Evolutionary conservation across 1,139 yeast species (phyloP), one percentile per base, ranked within the genome.

Genomic region (Suhomyces choctaworum): DNA sequence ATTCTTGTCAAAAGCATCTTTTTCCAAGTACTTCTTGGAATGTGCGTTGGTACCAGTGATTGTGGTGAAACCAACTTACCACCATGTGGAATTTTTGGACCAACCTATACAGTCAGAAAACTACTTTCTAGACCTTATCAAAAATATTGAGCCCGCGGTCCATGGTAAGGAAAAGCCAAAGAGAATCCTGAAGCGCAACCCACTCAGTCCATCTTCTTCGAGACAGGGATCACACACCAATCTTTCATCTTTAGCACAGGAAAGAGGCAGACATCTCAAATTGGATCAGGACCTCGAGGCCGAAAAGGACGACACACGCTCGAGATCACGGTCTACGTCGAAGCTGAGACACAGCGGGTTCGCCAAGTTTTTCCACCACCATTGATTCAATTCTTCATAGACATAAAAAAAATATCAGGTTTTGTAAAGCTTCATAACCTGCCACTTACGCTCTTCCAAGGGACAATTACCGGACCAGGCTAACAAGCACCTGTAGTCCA

Each of bases 11-110:
- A 71, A 70, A 29, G 57, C 74, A 7, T 67, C 78, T 6, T 56
- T 74, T 48, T 78, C 85, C 5, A 80, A 80, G 52, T 76, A 79
- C 54, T 82, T 82, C 46, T 60, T 82, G 27, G 82, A 80, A 51
- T 80, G 76, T 51, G 82, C 86, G 0, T 70, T 78, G 14, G 79
- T 82, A 1, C 89, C 89, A 0, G 87, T 81, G 4, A 72, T 81
- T 30, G 76, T 81, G 8, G 84, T 82, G 7, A 78, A 80, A 42
- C 85, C 86, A 1, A 60, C 62, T 14, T 73, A 76, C 46, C 66
- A 66, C 34, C 60, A 64, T 39, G 45, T 53, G n/a, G 70, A 64
- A 33, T 39, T 36, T 28, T 39, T 48, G 35, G 38, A 41, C 4
- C 31, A 43, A 5, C 64, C 66, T 10, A 51, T 66, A 10, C 62